Evolutionary conservation across 2,329 filamentous ascomycete species (phyloP).

Genomic region (Aureobasidium sp.): DNA sequence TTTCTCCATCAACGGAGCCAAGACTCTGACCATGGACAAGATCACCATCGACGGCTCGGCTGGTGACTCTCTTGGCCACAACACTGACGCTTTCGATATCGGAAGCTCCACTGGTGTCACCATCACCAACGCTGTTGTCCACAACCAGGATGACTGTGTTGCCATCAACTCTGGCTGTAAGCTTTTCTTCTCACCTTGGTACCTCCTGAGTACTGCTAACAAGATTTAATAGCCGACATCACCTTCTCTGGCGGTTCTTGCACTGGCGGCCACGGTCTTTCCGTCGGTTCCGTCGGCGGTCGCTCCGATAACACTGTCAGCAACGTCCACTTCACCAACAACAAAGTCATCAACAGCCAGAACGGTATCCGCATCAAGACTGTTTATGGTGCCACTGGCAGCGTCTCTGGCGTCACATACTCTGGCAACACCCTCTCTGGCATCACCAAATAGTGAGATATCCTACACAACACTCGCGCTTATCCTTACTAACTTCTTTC

Average conservation of each 20-base stretch:
- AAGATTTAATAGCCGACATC: slow-evolving; percentile 27
- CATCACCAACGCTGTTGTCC: slow-evolving; percentile 24
- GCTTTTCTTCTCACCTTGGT: background rate
- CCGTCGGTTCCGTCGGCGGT: slow-evolving; percentile 50
- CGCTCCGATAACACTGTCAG: slow-evolving; percentile 46
- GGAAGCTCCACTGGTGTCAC: slow-evolving; percentile 22
- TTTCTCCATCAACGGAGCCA: slow-evolving; percentile 42
- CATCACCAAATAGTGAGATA: slow-evolving; percentile 24
- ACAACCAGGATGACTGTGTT: slow-evolving; percentile 29
- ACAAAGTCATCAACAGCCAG: slow-evolving; percentile 42
- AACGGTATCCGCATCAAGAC: slow-evolving; percentile 51
- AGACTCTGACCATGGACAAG: slow-evolving; percentile 40
- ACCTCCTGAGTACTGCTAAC: background rate
- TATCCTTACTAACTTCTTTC: background rate
- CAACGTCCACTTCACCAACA: slow-evolving; percentile 42
- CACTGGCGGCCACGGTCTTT: slow-evolving; percentile 47
- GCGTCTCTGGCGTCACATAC: slow-evolving; percentile 34
- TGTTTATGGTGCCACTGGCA: slow-evolving; percentile 43
- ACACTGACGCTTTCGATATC: slow-evolving; percentile 29
- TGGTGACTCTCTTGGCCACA: slow-evolving; percentile 37
- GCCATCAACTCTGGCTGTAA: slow-evolving; percentile 30
- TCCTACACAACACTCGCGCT: background rate
- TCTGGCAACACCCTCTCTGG: slow-evolving; percentile 42
- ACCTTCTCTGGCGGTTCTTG: slow-evolving; percentile 39
- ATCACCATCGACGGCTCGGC: slow-evolving; percentile 53